Evolutionary conservation across 805 yeast species (phyloP).

Genomic region (Candida manassasensis): DNA sequence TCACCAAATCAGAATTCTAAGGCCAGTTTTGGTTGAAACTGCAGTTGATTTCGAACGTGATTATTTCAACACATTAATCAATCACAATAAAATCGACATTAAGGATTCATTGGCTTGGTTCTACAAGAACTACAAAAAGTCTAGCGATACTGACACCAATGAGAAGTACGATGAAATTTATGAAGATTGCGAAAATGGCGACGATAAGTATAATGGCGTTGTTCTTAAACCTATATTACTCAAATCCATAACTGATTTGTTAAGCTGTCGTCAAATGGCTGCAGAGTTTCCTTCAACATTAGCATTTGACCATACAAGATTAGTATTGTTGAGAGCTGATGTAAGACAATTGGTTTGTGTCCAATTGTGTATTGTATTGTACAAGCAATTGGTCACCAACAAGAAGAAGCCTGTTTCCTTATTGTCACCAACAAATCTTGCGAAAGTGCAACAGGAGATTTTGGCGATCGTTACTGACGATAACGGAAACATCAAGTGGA

Average conservation of each 20-base stretch:
- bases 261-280: conserved; percentile 77
- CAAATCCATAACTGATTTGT: conserved; percentile 53
- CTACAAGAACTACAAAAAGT: conserved; percentile 29
- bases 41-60: conserved; percentile 88
- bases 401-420: conserved; percentile 15
- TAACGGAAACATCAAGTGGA: conserved; percentile 87
- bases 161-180: conserved; percentile 1
- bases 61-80: conserved; percentile 56
- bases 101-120: conserved; percentile 66
- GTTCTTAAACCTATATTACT: conserved; percentile 38
- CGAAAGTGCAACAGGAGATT: conserved; percentile 61
- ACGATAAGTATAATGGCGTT: conserved; percentile 1
- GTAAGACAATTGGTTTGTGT: conserved; percentile 80
- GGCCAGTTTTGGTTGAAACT: conserved; percentile 81
- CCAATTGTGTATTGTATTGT: conserved; percentile 66
- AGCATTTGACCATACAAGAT: conserved; percentile 78
- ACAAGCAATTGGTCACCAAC: conserved; percentile 55
- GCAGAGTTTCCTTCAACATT: conserved; percentile 78
- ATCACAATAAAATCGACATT: conserved; percentile 55
- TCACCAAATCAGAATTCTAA: conserved; percentile 80
- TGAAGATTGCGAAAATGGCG: not conserved
- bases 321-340: conserved; percentile 76
- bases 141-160: conserved; percentile 7
- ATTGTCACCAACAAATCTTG: conserved; percentile 32
- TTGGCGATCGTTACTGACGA: conserved; percentile 78